Base-by-base conservation (phyloP, 441 rosid genomes). In the Theobroma grandiflorum region DNA sequence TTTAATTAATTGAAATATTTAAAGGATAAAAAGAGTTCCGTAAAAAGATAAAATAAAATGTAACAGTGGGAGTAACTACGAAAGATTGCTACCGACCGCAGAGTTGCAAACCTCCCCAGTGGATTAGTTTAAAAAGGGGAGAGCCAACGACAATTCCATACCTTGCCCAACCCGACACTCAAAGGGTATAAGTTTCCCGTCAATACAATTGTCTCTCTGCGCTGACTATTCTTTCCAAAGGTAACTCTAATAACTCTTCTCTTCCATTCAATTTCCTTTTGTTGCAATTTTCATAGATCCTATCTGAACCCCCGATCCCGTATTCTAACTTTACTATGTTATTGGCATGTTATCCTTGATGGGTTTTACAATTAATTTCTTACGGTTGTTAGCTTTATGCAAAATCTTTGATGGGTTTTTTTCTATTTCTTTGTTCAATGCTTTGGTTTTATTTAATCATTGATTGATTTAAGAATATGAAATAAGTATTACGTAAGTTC, bases 91-190 rank as follows among this genome's bases (percentile, higher is more conserved):
- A 47, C 16, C 15, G 16, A 45, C 38, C 69, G 53, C 43, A 61
- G 53, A 14, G 12, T 61, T 61, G 20, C 42, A 43, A 18, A 16
- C 69, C 43, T 12, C 20, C 10, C 14, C 20, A n/a, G 9, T 10
- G 8, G 61, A 75, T 18, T 35, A 9, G 16, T 49, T 62, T 63
- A 16, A 16, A 35, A 63, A 20, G 11, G 20, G 20, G 20, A 20
- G 7, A 38, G 62, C 71, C 47, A 76, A 64, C 62, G 38, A 22
- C 72, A 37, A 22, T 66, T 37, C 52, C 57, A 37, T 38, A 20
- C 22, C 64, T 8, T 50, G 74, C 67, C 74, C 40, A 20, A 22
- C 8, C 74, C 58, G 63, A 77, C 74, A 67, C 67, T 26, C 64
- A 69, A 59, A 52, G 59, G 68, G 43, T 45, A n/a, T 59, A 16